Percentiles rank a stretch among this genome's conserved stretches.
Conservation (phyloP, 768 basidiomycete genomes). For the Phylloporus sp. region DNA sequence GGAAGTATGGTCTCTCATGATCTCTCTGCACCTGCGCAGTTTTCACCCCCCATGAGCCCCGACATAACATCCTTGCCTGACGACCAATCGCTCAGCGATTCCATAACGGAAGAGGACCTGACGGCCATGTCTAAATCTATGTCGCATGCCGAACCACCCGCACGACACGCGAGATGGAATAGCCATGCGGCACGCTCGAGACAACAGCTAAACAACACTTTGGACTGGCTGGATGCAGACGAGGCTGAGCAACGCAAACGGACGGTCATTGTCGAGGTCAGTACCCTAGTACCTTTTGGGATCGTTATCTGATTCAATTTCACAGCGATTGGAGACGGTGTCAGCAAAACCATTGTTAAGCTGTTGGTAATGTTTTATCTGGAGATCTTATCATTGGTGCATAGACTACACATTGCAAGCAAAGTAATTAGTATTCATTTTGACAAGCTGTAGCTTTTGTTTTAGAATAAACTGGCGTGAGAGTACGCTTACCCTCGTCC, state of each 20-base stretch:
- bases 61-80: slow-evolving; percentile 53
- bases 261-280: slow-evolving; percentile 70
- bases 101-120: slow-evolving; percentile 66
- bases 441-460: not conserved
- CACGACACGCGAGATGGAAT: slow-evolving; percentile 35
- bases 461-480: not conserved
- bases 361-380: slow-evolving; percentile 51
- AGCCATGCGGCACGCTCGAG: slow-evolving; percentile 27
- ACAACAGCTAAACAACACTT: slow-evolving; percentile 29
- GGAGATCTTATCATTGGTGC: not conserved
- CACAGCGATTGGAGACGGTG: slow-evolving; percentile 70
- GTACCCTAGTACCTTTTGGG: slow-evolving; percentile 10
- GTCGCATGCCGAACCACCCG: slow-evolving; percentile 59
- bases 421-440: not conserved
- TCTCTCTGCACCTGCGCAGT: slow-evolving; percentile 37
- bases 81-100: slow-evolving; percentile 48
- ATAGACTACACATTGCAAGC: slow-evolving; percentile 7
- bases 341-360: slow-evolving; percentile 65
- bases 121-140: slow-evolving; percentile 74
- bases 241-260: slow-evolving; percentile 44
- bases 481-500: not conserved
- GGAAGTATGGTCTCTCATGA: slow-evolving; percentile 12
- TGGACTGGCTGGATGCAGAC: slow-evolving; percentile 47
- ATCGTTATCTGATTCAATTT: slow-evolving; percentile 1
- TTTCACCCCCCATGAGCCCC: slow-evolving; percentile 60